phyloP scores from a whole-genome alignment of 2,329 filamentous ascomycete species.

The Thermoascus crustaceus region DNA sequence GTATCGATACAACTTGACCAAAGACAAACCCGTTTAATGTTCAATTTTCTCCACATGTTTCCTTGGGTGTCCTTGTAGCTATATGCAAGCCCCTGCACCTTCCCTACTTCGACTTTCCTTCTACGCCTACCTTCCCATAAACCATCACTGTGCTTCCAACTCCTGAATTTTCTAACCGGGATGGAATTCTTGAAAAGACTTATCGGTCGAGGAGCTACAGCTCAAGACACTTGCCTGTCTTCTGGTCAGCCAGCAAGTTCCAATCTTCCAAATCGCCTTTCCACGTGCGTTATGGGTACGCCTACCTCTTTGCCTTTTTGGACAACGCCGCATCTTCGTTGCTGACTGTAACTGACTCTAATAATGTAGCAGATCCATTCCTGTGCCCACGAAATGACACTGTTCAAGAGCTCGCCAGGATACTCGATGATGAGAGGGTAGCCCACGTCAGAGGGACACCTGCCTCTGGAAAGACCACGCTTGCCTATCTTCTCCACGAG shows the following conservation, averaged over 20 bases:
- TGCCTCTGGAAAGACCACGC: slow-evolving; percentile 6
- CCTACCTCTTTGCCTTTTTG: slow-evolving; percentile 2
- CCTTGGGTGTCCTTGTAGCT: too few relatives aligned
- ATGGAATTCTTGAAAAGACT: background rate
- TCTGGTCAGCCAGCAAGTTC: slow-evolving; percentile 1
- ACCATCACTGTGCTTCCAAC: slow-evolving; percentile 1
- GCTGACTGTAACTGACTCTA: slow-evolving; percentile 2
- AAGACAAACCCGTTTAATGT: too few relatives aligned
- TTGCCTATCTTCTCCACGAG: slow-evolving; percentile 6
- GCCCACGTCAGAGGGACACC: slow-evolving; percentile 7
- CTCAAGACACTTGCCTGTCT: slow-evolving; percentile 1
- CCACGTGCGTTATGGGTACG: slow-evolving; percentile 1
- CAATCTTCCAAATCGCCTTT: slow-evolving; percentile 1
- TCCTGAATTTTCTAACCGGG: too few relatives aligned
- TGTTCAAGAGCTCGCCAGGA: slow-evolving; percentile 5
- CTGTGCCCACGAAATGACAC: slow-evolving; percentile 2
- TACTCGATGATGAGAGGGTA: slow-evolving; percentile 5
- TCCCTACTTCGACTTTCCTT: too few relatives aligned
- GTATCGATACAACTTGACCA: too few relatives aligned
- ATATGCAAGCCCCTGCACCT: too few relatives aligned
- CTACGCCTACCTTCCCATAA: slow-evolving; percentile 1
- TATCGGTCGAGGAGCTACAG: slow-evolving; percentile 2
- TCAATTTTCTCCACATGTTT: too few relatives aligned
- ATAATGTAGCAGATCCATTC: slow-evolving; percentile 2
- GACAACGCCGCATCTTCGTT: slow-evolving; percentile 1